Base-by-base conservation (phyloP, 257 asterid genomes). In the Salvia splendens region DNA sequence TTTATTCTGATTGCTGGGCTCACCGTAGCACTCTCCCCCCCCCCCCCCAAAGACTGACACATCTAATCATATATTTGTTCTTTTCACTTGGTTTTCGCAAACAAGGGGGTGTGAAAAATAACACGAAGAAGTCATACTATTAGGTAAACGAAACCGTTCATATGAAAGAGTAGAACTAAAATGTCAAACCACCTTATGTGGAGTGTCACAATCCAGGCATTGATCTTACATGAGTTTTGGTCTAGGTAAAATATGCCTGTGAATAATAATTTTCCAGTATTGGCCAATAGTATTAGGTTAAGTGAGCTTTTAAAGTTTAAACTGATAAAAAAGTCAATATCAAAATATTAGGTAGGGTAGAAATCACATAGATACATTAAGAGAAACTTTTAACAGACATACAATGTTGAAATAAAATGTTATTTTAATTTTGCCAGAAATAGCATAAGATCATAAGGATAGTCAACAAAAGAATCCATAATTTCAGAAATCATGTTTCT, bases 321-420 rank as follows among this genome's bases (percentile, higher is more conserved):
- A n/a, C 42, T 50, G 69, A 62, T 50, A 38, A 61, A 57, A 15
- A 73, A 65, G 77, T 73, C 73, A 65, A 73, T 72, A 64, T 64
- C 38, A 38, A 64, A 56, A 57, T 50, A 36, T 73, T 65, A 65
- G 77, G 77, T 58, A 50, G 48, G 40, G 72, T 57, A 61, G 36
- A 40, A 40, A 70, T 35, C 62, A 47, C 20, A 60, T 40, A 50
- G 20, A 10, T 38, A 50, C 54, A 70, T n/a, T 8, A 61, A 40
- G 5, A 28, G 65, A 11, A 32, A 41, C 48, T 46, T 56, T 36
- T 47, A 48, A 35, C 59, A 20, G 61, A 11, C 43, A 52, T 32
- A 43, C 33, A 71, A 45, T 54, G 55, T 30, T 28, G 47, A 61
- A 50, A 38, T 51, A 24, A 50, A 61, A 17, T 60, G 24, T 28